phyloP scores from a whole-genome alignment of 148 eudicot genomes.

The Amaranthus hypochondriacus region DNA sequence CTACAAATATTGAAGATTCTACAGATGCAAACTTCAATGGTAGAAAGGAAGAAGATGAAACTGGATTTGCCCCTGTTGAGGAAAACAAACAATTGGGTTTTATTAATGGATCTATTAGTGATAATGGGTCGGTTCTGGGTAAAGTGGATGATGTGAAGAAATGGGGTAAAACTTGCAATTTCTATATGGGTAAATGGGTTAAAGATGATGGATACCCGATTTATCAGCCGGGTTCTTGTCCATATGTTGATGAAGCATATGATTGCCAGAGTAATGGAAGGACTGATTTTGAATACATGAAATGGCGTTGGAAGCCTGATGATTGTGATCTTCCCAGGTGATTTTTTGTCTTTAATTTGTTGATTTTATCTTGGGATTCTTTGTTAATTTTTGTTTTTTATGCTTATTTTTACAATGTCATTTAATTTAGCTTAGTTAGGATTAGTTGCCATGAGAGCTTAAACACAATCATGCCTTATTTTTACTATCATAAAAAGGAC shows the following conservation, averaged over 20 bases:
- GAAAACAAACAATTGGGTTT: slow-evolving; percentile 6
- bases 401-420: neutral
- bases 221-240: slow-evolving; percentile 72
- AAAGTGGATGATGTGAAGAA: neutral
- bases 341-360: neutral
- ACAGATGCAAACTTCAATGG: neutral
- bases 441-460: too few relatives aligned
- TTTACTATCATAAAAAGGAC: too few relatives aligned
- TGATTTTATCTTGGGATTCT: neutral
- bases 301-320: slow-evolving; percentile 92
- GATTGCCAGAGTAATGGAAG: slow-evolving; percentile 89
- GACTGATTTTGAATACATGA: slow-evolving; percentile 58
- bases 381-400: neutral
- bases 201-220: slow-evolving; percentile 63
- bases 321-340: slow-evolving; percentile 89
- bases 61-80: neutral
- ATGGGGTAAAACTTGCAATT: slow-evolving; percentile 40
- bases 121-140: slow-evolving; percentile 2
- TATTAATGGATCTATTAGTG: slow-evolving; percentile 15
- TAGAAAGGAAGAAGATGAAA: neutral
- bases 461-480: too few relatives aligned
- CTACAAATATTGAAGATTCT: neutral
- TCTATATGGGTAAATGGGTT: slow-evolving; percentile 77
- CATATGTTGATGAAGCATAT: slow-evolving; percentile 85
- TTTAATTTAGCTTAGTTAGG: neutral